Evolutionary conservation across 768 basidiomycete species (phyloP).

Genomic region (Rubroboletus satanas): DNA sequence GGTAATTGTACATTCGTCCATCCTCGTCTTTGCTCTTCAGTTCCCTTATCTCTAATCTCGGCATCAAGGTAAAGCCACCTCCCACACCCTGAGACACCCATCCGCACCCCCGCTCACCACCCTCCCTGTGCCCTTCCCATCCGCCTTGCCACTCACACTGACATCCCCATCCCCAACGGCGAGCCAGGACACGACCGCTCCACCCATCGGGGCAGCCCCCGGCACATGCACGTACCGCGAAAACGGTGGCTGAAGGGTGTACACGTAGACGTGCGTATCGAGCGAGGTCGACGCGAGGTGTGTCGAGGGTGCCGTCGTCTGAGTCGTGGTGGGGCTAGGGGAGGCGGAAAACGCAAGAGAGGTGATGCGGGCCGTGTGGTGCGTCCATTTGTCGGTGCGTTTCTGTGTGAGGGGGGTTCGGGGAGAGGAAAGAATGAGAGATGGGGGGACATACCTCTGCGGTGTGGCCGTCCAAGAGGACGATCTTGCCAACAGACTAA

Average conservation of each 20-base stretch:
- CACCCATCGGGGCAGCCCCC: slow-evolving; percentile 84
- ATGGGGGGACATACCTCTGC: slow-evolving; percentile 41
- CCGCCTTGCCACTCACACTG: slow-evolving; percentile 16
- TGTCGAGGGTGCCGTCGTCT: slow-evolving; percentile 20
- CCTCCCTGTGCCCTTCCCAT: slow-evolving; percentile 41
- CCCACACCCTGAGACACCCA: slow-evolving; percentile 73
- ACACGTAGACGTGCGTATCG: slow-evolving; percentile 91
- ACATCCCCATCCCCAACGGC: neutral
- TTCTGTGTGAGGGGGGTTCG: slow-evolving; percentile 35
- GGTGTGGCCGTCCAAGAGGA: slow-evolving; percentile 67
- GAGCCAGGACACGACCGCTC: slow-evolving; percentile 78
- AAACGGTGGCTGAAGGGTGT: slow-evolving; percentile 67
- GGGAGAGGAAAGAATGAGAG: neutral
- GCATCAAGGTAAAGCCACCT: slow-evolving; percentile 37
- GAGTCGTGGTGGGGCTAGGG: slow-evolving; percentile 33
- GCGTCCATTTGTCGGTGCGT: slow-evolving; percentile 77
- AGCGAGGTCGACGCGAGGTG: slow-evolving; percentile 85
- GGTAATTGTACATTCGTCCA: neutral
- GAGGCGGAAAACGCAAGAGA: slow-evolving; percentile 42
- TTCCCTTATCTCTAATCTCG: neutral
- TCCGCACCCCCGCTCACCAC: slow-evolving; percentile 79
- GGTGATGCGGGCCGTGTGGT: slow-evolving; percentile 79
- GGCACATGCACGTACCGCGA: slow-evolving; percentile 71
- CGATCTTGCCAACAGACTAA: slow-evolving; percentile 78
- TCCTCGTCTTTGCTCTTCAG: neutral